A percentile compares a stretch with the other conserved stretches of the same genome.
These are phyloP conservation scores for Chamaecrista fasciculata DNA, from an alignment of 306 rosid genomes.

Conservation along the genomic window DNA sequence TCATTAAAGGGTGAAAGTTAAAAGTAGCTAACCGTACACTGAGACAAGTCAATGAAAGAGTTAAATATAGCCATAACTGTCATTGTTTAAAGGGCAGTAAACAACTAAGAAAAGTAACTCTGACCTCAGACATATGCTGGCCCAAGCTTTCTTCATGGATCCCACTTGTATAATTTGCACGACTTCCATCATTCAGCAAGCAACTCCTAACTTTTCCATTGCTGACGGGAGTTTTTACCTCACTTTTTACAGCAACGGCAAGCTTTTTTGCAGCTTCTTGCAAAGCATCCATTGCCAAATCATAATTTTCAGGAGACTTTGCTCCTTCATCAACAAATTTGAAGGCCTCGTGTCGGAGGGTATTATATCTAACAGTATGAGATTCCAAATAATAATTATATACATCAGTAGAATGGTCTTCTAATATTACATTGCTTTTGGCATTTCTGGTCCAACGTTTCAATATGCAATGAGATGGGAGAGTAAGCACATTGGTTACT, in stretches of 20 bases:
- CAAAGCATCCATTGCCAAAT: constrained; percentile 64
- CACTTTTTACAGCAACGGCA: constrained; percentile 50
- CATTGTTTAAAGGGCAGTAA: constrained; percentile 18
- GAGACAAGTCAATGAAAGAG: constrained; percentile 29
- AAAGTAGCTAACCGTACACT: background rate
- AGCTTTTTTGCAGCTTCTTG: constrained; percentile 74
- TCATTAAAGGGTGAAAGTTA: constrained; percentile 4
- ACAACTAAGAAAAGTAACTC: constrained; percentile 29
- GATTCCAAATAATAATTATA: constrained; percentile 90
- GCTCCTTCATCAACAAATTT: constrained; percentile 90
- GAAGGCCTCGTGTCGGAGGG: constrained; percentile 81
- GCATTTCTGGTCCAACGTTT: constrained; percentile 99
- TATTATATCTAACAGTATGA: constrained; percentile 89
- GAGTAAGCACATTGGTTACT: constrained; percentile 97
- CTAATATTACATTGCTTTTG: constrained; percentile 82
- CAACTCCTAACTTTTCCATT: constrained; percentile 62
- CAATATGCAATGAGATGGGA: constrained; percentile 87
- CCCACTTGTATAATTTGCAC: constrained; percentile 39
- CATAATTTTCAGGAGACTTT: constrained; percentile 64
- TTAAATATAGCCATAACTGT: constrained; percentile 13
- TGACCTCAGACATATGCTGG: constrained; percentile 75
- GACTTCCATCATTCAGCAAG: constrained; percentile 43
- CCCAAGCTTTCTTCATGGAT: constrained; percentile 51
- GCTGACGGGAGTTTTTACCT: constrained; percentile 48
- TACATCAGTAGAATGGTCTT: constrained; percentile 72